These are phyloP conservation scores for Mycosphaerella arachidis DNA, from an alignment of 2,329 filamentous ascomycete genomes.

Conservation along the genomic window DNA sequence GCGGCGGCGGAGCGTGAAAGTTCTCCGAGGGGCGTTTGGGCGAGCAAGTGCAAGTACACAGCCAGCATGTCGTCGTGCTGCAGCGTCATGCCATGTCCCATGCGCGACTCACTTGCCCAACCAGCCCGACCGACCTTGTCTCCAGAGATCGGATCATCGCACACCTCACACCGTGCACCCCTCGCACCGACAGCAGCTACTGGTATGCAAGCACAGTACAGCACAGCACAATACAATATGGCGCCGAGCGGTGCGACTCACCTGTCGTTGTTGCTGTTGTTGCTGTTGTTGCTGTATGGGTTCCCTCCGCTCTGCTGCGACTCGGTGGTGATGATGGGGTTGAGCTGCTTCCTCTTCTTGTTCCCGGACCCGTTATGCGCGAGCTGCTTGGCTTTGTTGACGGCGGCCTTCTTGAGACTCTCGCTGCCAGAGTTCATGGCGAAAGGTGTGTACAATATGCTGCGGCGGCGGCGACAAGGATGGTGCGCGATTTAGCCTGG, in stretches of 20 bases:
- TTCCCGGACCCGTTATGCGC: conserved; percentile 55
- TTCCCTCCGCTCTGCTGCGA: conserved; percentile 40
- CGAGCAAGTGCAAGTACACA: neutral
- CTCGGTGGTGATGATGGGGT: conserved; percentile 72
- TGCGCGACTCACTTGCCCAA: neutral
- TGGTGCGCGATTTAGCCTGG: conserved; percentile 5
- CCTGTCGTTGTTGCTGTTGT: conserved; percentile 38
- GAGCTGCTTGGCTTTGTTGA: conserved; percentile 63
- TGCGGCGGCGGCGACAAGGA: neutral
- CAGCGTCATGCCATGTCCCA: neutral
- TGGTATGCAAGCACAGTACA: neutral
- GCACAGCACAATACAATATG: neutral
- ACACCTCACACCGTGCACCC: neutral
- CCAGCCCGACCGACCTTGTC: neutral
- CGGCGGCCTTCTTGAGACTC: conserved; percentile 49
- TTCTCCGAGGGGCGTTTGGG: neutral
- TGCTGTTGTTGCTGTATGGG: conserved; percentile 32
- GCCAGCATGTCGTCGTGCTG: neutral
- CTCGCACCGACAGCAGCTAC: neutral
- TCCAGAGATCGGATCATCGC: neutral
- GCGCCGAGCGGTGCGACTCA: neutral
- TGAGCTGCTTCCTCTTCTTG: conserved; percentile 68
- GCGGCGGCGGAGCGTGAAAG: neutral
- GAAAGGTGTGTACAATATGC: conserved; percentile 1
- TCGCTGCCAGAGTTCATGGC: conserved; percentile 23